Percentiles rank a stretch among this genome's conserved stretches.
Conservation (phyloP, 1,284 basidiomycete genomes). For the Kalmanozyma brasiliensis region DNA sequence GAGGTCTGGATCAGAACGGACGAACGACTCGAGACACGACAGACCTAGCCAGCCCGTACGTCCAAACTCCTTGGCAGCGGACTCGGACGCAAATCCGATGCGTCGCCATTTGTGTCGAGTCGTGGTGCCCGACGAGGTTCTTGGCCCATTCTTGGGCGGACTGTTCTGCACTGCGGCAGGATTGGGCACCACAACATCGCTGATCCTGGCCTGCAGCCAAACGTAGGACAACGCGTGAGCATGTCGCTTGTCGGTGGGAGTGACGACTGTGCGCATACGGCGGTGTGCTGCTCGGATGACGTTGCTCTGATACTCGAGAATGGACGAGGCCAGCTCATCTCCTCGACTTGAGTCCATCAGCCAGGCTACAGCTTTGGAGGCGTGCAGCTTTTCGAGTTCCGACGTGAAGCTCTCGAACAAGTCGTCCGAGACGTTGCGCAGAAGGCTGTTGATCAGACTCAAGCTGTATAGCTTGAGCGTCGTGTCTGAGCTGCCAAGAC, state of each 20-base stretch:
- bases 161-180: slow-evolving; percentile 68
- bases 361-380: slow-evolving; percentile 75
- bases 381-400: slow-evolving; percentile 81
- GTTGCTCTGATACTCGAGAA: slow-evolving; percentile 91
- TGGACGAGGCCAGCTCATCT: slow-evolving; percentile 84
- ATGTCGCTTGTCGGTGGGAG: slow-evolving; percentile 60
- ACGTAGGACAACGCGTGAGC: slow-evolving; percentile 59
- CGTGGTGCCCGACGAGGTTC: slow-evolving; percentile 68
- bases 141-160: slow-evolving; percentile 69
- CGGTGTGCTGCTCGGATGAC: slow-evolving; percentile 82
- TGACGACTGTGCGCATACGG: slow-evolving; percentile 80
- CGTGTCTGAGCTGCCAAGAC: slow-evolving; percentile 65
- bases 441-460: slow-evolving; percentile 80
- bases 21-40: slow-evolving; percentile 81
- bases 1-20: slow-evolving; percentile 78
- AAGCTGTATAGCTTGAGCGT: slow-evolving; percentile 63
- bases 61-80: slow-evolving; percentile 81
- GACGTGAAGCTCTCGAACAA: slow-evolving; percentile 82
- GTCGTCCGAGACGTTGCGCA: slow-evolving; percentile 79
- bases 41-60: slow-evolving; percentile 77
- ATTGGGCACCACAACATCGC: slow-evolving; percentile 73
- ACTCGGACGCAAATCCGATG: slow-evolving; percentile 82
- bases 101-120: slow-evolving; percentile 77
- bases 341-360: slow-evolving; percentile 83
- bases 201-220: slow-evolving; percentile 60